These are phyloP conservation scores for Dothideomycetidae sp. DNA, from an alignment of 2,329 filamentous ascomycete species.

Conservation along the genomic window DNA sequence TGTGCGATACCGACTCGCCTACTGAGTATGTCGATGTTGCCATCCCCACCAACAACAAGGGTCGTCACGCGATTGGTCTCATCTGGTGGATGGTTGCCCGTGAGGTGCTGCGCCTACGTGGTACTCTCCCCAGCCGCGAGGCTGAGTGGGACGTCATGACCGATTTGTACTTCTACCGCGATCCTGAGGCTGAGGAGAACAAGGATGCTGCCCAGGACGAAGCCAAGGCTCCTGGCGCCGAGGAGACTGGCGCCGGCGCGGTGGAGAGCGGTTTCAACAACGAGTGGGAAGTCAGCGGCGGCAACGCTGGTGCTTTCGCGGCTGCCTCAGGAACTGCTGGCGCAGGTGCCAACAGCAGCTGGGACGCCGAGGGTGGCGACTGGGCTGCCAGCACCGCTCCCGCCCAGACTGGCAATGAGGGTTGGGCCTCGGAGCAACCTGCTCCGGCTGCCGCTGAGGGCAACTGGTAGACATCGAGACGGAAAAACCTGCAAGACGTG, in stretches of 20 bases:
- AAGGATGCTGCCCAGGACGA: conserved; percentile 80
- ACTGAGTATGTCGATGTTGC: conserved; percentile 99
- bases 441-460: conserved; percentile 23
- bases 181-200: conserved; percentile 98
- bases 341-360: conserved; percentile 46
- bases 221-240: conserved; percentile 65
- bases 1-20: conserved; percentile 97
- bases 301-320: conserved; percentile 52
- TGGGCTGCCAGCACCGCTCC: conserved; percentile 48
- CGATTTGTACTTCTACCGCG: conserved; percentile 99
- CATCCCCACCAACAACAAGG: conserved; percentile 99
- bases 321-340: conserved; percentile 43
- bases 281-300: conserved; percentile 73
- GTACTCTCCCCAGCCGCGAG: conserved; percentile 91
- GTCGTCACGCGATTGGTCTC: conserved; percentile 94
- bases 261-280: conserved; percentile 66
- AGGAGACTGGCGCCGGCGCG: conserved; percentile 67
- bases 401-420: conserved; percentile 35
- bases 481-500: conserved; percentile 4
- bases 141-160: conserved; percentile 98
- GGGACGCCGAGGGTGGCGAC: conserved; percentile 51
- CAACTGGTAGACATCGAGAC: conserved; percentile 30
- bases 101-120: conserved; percentile 97
- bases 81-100: conserved; percentile 99
- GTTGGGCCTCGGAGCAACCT: conserved; percentile 34